Evolutionary conservation across 805 yeast genomes (phyloP), one percentile per base, ranked within the genome.

Genomic region (Yarrowia hollandica): DNA sequence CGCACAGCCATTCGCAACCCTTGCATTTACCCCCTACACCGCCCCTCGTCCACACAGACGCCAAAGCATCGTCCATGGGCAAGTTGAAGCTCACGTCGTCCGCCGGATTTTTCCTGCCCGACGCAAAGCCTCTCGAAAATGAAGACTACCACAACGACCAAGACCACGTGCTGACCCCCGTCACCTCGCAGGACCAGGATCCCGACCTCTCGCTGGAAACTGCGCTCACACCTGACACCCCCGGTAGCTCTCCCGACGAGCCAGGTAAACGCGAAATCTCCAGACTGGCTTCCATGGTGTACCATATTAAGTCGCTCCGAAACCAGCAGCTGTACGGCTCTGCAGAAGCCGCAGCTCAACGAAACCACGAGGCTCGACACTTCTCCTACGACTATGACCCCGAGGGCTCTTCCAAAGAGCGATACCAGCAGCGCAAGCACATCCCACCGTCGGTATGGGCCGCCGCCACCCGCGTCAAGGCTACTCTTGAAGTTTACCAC

Each of bases 401-500:
- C 11, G 60, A 25, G 28, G 39, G 28, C 2, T 33, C 56, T 1
- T 35, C 50, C 15, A 55, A 48, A 23, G 37, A 41, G 14, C 42
- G 31, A 3, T 25, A 54, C 50, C 44, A 19, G 19, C 44, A 35
- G 44, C 33, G 58, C 12, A 35, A 37, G 10, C 58, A 60, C 33
- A 56, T 60, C 25, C 63, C 64, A 4, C 38, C 62, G 9, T 48
- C 60, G 1, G 64, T 66, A 9, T 33, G 62, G 34, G 62, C 65
- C 25, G 46, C 67, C 37, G 73, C 67, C 7, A 63, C 62, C 9
- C 46, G 63, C 5, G 66, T 68, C 11, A 68, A 67, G 55, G 71
- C 69, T 33, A 66, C 68, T 55, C 62, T 70, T 31, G 73, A 70
- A 39, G 62, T 69, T 21, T 62, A 66, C 58, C 66, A 64, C 46